These are phyloP conservation scores for Apiotrichum akiyoshidainum DNA, from an alignment of 1,284 basidiomycete genomes.

Conservation along the genomic window DNA sequence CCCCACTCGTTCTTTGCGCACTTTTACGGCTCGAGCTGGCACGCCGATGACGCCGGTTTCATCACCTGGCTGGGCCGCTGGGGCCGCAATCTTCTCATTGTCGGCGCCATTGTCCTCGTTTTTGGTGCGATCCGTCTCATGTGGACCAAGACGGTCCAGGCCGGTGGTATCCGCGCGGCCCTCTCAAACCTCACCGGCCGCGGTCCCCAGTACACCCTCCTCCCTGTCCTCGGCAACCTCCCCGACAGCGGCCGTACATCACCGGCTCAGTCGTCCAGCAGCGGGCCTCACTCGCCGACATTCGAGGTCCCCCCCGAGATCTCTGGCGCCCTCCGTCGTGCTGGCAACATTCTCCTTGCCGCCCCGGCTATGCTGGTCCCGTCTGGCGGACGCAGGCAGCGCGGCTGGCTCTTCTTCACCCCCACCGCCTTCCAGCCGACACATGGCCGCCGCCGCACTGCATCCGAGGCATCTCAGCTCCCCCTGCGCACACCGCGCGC, in stretches of 20 bases:
- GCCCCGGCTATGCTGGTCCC: slow-evolving; percentile 39
- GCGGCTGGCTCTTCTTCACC: slow-evolving; percentile 45
- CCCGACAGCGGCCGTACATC: slow-evolving; percentile 9
- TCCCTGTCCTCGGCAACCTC: slow-evolving; percentile 9
- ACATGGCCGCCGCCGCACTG: slow-evolving; percentile 32
- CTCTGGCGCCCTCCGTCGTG: slow-evolving; percentile 36
- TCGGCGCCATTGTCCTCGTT: slow-evolving; percentile 69
- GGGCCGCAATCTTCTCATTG: slow-evolving; percentile 80
- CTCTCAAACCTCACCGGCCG: slow-evolving; percentile 7
- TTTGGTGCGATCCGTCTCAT: slow-evolving; percentile 63
- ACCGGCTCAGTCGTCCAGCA: slow-evolving; percentile 5
- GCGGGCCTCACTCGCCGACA: slow-evolving; percentile 15
- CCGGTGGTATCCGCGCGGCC: slow-evolving; percentile 13
- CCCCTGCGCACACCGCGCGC: slow-evolving; percentile 26
- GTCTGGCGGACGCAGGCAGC: slow-evolving; percentile 18
- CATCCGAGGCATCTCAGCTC: slow-evolving; percentile 40
- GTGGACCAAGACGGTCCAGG: slow-evolving; percentile 43
- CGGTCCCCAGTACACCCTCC: slow-evolving; percentile 18
- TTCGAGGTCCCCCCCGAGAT: slow-evolving; percentile 27
- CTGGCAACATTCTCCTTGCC: slow-evolving; percentile 42
- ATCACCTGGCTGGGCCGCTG: slow-evolving; percentile 82
- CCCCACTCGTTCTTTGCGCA: slow-evolving; percentile 92
- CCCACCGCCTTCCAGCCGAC: slow-evolving; percentile 45
- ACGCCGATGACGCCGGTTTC: slow-evolving; percentile 88
- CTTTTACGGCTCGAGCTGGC: slow-evolving; percentile 96